These are phyloP conservation scores for Cystofilobasidium capitatum DNA, from an alignment of 768 basidiomycete species.

Conservation along the genomic window DNA sequence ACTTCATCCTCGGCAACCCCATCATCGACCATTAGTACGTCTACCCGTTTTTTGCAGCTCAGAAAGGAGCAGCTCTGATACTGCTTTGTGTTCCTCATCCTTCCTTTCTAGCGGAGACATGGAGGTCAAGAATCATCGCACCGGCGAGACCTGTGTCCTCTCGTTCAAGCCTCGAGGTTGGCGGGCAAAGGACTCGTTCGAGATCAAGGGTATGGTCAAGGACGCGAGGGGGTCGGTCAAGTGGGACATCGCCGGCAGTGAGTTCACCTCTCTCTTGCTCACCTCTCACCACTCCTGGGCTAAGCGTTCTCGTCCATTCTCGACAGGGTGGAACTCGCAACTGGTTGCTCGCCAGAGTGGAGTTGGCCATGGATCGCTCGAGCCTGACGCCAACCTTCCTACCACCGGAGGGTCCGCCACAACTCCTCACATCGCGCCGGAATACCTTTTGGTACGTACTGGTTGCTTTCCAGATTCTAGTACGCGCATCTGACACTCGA, in stretches of 20 bases:
- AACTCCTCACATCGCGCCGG: constrained; percentile 46
- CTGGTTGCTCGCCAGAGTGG: constrained; percentile 72
- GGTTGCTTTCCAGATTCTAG: neutral
- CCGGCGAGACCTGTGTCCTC: constrained; percentile 71
- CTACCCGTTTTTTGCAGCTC: neutral
- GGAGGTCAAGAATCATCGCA: constrained; percentile 81
- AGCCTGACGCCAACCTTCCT: constrained; percentile 59
- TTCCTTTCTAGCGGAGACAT: constrained; percentile 56
- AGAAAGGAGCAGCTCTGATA: neutral
- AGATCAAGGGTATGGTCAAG: constrained; percentile 77
- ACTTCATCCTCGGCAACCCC: constrained; percentile 81
- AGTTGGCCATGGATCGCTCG: constrained; percentile 50
- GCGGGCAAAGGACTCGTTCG: constrained; percentile 82
- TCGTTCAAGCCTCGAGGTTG: constrained; percentile 96
- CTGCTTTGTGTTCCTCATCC: neutral
- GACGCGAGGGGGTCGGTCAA: constrained; percentile 55
- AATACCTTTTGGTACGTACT: constrained; percentile 58
- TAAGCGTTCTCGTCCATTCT: neutral
- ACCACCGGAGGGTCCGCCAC: constrained; percentile 34
- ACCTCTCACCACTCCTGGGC: neutral
- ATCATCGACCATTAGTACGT: constrained; percentile 69
- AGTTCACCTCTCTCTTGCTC: constrained; percentile 9
- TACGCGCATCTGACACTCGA: too few relatives aligned
- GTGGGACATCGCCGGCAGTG: constrained; percentile 82
- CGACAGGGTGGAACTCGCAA: constrained; percentile 70